Percentiles rank a stretch among this genome's conserved stretches.
Evolutionary conservation across 805 yeast genomes (phyloP).

Genomic region (Saccharomycopsis malanga): DNA sequence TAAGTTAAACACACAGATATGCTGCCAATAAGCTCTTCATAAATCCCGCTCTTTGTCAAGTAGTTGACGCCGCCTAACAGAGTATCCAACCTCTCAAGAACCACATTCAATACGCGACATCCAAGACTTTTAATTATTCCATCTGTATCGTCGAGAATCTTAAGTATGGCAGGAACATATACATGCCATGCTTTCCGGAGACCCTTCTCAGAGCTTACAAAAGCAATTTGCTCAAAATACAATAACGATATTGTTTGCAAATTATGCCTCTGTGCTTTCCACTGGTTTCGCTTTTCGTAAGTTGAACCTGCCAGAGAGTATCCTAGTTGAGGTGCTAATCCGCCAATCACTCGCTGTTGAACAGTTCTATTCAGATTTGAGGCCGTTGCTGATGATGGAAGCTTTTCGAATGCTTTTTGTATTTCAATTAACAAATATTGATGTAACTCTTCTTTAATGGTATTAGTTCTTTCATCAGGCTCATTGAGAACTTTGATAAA

Average conservation of each 20-base stretch:
- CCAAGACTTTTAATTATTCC: slow-evolving; percentile 2
- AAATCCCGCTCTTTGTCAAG: slow-evolving; percentile 2
- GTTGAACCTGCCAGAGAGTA: neutral
- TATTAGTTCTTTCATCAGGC: neutral
- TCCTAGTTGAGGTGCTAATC: slow-evolving; percentile 8
- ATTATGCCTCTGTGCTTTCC: neutral
- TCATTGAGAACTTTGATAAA: no score
- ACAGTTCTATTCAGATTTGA: no score
- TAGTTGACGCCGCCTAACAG: neutral
- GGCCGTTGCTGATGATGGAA: neutral
- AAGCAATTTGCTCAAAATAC: neutral
- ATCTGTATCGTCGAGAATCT: slow-evolving; percentile 13
- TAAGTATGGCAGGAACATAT: neutral
- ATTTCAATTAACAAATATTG: neutral
- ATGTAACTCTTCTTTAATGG: neutral
- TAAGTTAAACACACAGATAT: slow-evolving; percentile 1
- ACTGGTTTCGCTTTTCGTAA: slow-evolving; percentile 1
- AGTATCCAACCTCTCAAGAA: neutral
- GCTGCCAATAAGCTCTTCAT: neutral
- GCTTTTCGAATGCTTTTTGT: slow-evolving; percentile 1
- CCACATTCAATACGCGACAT: neutral
- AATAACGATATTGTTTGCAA: slow-evolving; percentile 1
- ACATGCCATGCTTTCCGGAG: slow-evolving; percentile 6
- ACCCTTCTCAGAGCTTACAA: neutral
- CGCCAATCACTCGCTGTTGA: neutral